Percentiles rank a stretch among this genome's conserved stretches.
These are phyloP conservation scores for Populus ilicifolia DNA, from an alignment of 345 rosid species.

Conservation along the genomic window DNA sequence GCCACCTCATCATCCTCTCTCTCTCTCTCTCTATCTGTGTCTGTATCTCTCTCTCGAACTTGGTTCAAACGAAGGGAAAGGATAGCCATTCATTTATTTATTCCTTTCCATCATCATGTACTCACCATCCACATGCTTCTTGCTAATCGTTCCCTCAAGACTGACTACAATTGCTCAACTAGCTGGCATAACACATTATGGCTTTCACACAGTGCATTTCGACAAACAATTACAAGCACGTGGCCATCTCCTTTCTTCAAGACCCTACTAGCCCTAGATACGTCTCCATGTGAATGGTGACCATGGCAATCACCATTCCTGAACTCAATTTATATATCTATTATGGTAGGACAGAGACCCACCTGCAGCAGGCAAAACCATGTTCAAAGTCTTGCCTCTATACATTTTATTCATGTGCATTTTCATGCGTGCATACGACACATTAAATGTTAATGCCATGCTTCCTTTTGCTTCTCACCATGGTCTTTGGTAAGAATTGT, in stretches of 20 bases:
- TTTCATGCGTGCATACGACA: too few species aligned
- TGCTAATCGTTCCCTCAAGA: not conserved
- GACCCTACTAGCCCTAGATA: not conserved
- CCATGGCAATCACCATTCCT: not conserved
- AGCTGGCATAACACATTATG: not conserved
- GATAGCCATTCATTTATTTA: not conserved
- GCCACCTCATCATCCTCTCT: not conserved
- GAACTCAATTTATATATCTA: not conserved
- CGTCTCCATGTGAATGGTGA: not conserved
- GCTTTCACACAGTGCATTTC: not conserved
- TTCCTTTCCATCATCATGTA: slow-evolving; percentile 12
- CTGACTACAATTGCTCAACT: not conserved
- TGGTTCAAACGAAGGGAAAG: not conserved
- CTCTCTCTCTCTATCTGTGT: slow-evolving; percentile 14
- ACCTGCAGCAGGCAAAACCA: not conserved
- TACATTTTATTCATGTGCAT: not conserved
- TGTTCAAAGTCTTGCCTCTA: not conserved
- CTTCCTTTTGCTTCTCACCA: not conserved
- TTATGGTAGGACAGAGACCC: not conserved
- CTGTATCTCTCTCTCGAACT: not conserved
- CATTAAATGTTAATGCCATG: too few species aligned
- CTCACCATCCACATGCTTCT: not conserved
- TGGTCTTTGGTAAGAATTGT: not conserved
- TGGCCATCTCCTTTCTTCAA: not conserved
- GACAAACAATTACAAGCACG: not conserved